phyloP scores from a whole-genome alignment of 2,329 filamentous ascomycete genomes.

The Fusarium sp. region DNA sequence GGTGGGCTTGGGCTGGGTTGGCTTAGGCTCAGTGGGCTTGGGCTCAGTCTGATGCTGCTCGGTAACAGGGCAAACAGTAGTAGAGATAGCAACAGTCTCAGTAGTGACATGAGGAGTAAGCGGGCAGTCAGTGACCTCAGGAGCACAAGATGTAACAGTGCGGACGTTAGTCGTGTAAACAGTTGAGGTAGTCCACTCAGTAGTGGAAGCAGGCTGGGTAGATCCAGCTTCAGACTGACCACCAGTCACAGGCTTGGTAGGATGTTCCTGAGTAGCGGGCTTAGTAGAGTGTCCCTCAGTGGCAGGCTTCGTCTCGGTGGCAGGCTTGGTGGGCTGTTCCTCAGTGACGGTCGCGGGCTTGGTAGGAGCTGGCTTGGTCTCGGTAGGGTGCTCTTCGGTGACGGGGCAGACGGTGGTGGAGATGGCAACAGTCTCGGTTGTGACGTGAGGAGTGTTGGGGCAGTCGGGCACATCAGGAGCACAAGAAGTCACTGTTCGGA shows the following conservation, averaged over 20 bases:
- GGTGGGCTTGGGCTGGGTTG: conserved; percentile 3
- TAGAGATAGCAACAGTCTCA: conserved; percentile 30
- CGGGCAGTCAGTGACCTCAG: conserved; percentile 16
- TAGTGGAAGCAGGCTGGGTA: conserved; percentile 27
- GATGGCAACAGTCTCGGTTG: background rate
- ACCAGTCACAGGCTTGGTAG: conserved; percentile 15
- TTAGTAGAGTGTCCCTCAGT: conserved; percentile 2
- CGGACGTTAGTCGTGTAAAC: conserved; percentile 33
- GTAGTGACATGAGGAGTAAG: conserved; percentile 27
- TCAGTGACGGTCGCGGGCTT: background rate
- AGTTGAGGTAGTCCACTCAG: conserved; percentile 31
- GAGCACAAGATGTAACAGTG: conserved; percentile 31
- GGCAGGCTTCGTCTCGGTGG: conserved; percentile 1
- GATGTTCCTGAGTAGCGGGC: background rate
- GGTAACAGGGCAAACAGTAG: conserved; percentile 31
- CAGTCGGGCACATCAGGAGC: background rate
- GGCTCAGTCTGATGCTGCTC: conserved; percentile 21
- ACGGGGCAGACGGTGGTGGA: background rate
- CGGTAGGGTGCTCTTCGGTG: conserved; percentile 1
- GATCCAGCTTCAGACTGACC: conserved; percentile 8
- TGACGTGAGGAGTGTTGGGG: background rate
- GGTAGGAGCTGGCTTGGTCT: background rate
- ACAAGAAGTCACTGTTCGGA: background rate
- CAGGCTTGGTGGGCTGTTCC: background rate
- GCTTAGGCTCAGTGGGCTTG: background rate